phyloP scores from a whole-genome alignment of 2,329 filamentous ascomycete species.

The Byssochlamys sp. region DNA sequence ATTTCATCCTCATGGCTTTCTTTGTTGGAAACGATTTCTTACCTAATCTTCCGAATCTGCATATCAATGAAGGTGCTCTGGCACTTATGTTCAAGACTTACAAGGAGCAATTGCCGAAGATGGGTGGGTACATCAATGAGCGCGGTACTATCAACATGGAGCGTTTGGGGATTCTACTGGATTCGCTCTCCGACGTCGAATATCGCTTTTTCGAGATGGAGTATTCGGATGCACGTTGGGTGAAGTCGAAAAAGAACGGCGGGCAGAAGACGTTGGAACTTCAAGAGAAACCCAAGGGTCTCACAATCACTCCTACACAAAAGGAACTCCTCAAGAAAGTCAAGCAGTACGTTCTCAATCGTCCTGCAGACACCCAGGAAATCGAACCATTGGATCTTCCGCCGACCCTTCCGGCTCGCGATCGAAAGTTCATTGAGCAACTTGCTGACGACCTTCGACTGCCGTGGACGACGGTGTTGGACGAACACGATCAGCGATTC shows the following conservation, averaged over 20 bases:
- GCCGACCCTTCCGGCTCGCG: conserved; percentile 62
- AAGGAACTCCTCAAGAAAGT: conserved; percentile 72
- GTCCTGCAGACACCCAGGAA: conserved; percentile 43
- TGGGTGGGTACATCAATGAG: conserved; percentile 93
- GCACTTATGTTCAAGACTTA: conserved; percentile 97
- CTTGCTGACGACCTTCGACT: conserved; percentile 61
- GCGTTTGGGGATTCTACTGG: conserved; percentile 65
- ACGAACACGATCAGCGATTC: conserved; percentile 57
- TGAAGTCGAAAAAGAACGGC: conserved; percentile 72
- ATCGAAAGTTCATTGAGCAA: conserved; percentile 88
- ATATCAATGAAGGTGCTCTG: conserved; percentile 96
- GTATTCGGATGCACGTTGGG: conserved; percentile 80
- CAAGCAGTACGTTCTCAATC: conserved; percentile 69
- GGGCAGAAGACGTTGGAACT: conserved; percentile 55
- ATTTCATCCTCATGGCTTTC: conserved; percentile 99
- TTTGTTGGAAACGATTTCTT: conserved; percentile 99
- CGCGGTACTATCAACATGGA: conserved; percentile 81
- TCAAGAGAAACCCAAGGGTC: conserved; percentile 48
- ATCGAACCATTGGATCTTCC: conserved; percentile 61
- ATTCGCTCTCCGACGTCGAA: conserved; percentile 80
- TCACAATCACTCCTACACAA: conserved; percentile 69
- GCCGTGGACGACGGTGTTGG: conserved; percentile 54
- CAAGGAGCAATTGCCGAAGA: conserved; percentile 76
- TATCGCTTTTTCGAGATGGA: conserved; percentile 88
- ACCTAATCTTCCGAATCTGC: conserved; percentile 86